These are phyloP conservation scores for Scedosporium apiospermum DNA, from an alignment of 2,329 filamentous ascomycete genomes.

Conservation along the genomic window DNA sequence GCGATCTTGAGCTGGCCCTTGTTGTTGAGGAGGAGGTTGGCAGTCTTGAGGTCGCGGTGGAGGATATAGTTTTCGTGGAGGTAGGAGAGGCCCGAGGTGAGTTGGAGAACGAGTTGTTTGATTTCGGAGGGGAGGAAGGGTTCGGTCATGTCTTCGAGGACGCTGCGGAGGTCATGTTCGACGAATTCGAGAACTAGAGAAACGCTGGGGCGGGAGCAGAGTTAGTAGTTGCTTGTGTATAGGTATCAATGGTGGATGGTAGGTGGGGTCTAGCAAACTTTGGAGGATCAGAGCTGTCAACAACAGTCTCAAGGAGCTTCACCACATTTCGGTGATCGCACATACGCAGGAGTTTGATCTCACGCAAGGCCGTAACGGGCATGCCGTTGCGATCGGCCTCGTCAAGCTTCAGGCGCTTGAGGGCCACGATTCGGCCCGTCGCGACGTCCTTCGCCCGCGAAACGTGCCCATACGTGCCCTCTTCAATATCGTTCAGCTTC, in stretches of 20 bases:
- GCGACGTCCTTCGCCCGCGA: constrained; percentile 67
- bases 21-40: constrained; percentile 91
- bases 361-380: constrained; percentile 83
- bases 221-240: constrained; percentile 9
- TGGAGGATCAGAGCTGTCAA: constrained; percentile 39
- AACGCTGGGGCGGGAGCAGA: constrained; percentile 44
- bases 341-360: constrained; percentile 84
- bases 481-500: constrained; percentile 91
- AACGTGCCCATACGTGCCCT: constrained; percentile 93
- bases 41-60: constrained; percentile 88
- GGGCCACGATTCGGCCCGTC: constrained; percentile 73
- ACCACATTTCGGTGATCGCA: constrained; percentile 79
- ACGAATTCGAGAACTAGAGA: constrained; percentile 96
- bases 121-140: constrained; percentile 88
- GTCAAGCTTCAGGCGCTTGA: constrained; percentile 92
- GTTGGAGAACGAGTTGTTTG: constrained; percentile 80
- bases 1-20: constrained; percentile 90
- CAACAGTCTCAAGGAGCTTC: constrained; percentile 70
- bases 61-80: constrained; percentile 87
- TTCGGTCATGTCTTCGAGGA: constrained; percentile 89
- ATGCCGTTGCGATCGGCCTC: constrained; percentile 63
- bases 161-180: constrained; percentile 89
- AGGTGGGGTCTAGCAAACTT: background rate
- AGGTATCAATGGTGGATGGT: background rate
- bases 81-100: constrained; percentile 71